Percentiles rank a stretch among this genome's conserved stretches.
phyloP scores from a whole-genome alignment of 2,329 filamentous ascomycete species.

The Trichoderma guizhouense region DNA sequence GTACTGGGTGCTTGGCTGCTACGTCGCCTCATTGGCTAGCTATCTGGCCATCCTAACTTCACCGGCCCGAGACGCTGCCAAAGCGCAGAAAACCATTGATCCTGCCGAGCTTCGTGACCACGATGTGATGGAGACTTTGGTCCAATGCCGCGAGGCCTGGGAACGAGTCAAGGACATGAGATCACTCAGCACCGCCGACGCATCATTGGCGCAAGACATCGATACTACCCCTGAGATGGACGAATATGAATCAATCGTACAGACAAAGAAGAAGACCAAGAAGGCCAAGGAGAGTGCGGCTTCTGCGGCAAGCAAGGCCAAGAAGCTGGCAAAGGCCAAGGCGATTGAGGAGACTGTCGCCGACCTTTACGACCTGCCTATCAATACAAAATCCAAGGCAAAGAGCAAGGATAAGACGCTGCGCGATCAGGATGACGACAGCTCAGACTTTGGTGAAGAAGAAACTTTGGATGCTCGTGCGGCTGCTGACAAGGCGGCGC shows the following conservation, averaged over 20 bases:
- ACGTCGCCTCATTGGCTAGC: slow-evolving; percentile 82
- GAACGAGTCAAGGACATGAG: slow-evolving; percentile 65
- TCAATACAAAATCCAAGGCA: slow-evolving; percentile 48
- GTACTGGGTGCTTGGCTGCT: slow-evolving; percentile 77
- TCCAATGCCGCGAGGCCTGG: slow-evolving; percentile 81
- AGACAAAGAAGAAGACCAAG: slow-evolving; percentile 30
- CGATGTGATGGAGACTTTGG: slow-evolving; percentile 80
- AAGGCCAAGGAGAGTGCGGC: slow-evolving; percentile 23
- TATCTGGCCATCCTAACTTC: slow-evolving; percentile 95
- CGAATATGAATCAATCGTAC: slow-evolving; percentile 25
- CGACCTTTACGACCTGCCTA: slow-evolving; percentile 62
- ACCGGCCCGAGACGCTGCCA: slow-evolving; percentile 59
- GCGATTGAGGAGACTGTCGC: slow-evolving; percentile 68
- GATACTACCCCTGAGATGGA: slow-evolving; percentile 22
- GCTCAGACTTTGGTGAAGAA: slow-evolving; percentile 94
- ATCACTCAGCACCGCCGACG: slow-evolving; percentile 41
- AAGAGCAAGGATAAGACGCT: slow-evolving; percentile 29
- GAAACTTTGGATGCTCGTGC: slow-evolving; percentile 72
- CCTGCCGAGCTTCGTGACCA: slow-evolving; percentile 84
- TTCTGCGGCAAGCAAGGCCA: slow-evolving; percentile 36
- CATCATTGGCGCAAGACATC: slow-evolving; percentile 26
- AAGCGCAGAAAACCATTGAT: slow-evolving; percentile 58
- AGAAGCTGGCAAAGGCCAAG: slow-evolving; percentile 48
- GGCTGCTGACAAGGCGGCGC: slow-evolving; percentile 79
- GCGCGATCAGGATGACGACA: slow-evolving; percentile 52